phyloP scores from a whole-genome alignment of 1,284 basidiomycete species.

The Malassezia furfur region DNA sequence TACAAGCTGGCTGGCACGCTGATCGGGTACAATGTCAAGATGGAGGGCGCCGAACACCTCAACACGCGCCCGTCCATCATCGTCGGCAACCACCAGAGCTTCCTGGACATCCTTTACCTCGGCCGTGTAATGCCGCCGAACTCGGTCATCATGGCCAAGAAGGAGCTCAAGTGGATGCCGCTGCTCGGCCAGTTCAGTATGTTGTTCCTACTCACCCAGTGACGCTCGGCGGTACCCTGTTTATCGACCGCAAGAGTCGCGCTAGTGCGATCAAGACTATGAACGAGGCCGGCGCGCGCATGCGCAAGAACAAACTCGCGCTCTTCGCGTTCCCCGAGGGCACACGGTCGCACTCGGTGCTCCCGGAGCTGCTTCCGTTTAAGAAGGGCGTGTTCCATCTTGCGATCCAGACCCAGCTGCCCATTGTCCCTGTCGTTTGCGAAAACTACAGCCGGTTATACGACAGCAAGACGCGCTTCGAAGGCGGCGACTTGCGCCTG shows the following conservation, averaged over 20 bases:
- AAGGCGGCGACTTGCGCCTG: conserved; percentile 66
- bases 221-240: conserved; percentile 81
- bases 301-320: conserved; percentile 66
- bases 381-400: conserved; percentile 99
- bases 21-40: conserved; percentile 62
- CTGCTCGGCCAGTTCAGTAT: conserved; percentile 71
- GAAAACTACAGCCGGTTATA: conserved; percentile 80
- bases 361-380: conserved; percentile 59
- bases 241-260: conserved; percentile 78
- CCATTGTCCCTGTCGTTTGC: conserved; percentile 76
- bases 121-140: conserved; percentile 76
- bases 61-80: conserved; percentile 61
- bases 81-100: conserved; percentile 76
- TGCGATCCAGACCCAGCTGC: conserved; percentile 67
- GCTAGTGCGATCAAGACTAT: conserved; percentile 66
- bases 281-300: conserved; percentile 65
- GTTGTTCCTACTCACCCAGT: conserved; percentile 48
- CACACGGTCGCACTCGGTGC: conserved; percentile 51
- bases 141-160: conserved; percentile 86
- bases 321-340: conserved; percentile 48
- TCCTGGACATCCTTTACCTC: conserved; percentile 53
- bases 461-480: conserved; percentile 69
- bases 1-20: conserved; percentile 62
- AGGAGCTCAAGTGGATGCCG: conserved; percentile 75
- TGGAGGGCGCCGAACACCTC: conserved; percentile 80